Evolutionary conservation across 2,329 filamentous ascomycete genomes (phyloP).

Genomic region (Sporothrix schenckii): DNA sequence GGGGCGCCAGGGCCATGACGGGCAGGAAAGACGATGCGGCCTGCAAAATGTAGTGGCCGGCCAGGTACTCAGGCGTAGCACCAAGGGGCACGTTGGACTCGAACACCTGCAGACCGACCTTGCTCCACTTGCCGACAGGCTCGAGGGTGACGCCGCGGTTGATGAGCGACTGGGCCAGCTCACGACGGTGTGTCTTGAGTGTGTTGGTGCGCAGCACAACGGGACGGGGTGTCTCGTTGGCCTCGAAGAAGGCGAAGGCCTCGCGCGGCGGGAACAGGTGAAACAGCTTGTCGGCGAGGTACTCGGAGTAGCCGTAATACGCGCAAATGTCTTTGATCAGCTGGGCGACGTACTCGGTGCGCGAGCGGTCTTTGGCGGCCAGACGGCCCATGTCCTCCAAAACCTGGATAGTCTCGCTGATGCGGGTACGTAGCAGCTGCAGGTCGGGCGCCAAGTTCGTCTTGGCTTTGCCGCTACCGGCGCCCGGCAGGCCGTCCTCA

Average conservation of each 20-base stretch:
- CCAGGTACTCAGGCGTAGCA: constrained; percentile 95
- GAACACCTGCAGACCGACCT: constrained; percentile 95
- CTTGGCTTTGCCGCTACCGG: constrained; percentile 52
- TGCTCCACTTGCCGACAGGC: constrained; percentile 97
- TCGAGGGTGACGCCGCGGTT: constrained; percentile 95
- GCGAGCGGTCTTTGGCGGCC: constrained; percentile 75
- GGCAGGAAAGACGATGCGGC: constrained; percentile 95
- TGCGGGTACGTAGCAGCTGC: constrained; percentile 81
- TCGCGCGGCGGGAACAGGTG: constrained; percentile 89
- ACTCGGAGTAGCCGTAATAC: constrained; percentile 96
- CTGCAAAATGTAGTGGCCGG: constrained; percentile 96
- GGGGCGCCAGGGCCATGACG: constrained; percentile 94
- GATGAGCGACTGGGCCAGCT: constrained; percentile 90
- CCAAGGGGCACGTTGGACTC: constrained; percentile 83
- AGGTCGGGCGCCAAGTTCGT: constrained; percentile 81
- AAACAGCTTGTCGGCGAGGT: constrained; percentile 94
- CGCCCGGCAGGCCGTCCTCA: constrained; percentile 42
- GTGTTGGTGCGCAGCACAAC: constrained; percentile 98
- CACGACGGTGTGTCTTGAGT: constrained; percentile 72
- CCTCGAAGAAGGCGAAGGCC: constrained; percentile 97
- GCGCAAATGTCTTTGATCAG: constrained; percentile 89
- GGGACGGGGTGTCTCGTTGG: constrained; percentile 89
- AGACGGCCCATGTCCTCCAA: constrained; percentile 85
- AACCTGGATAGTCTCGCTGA: constrained; percentile 91
- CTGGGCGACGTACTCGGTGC: constrained; percentile 84